Percentiles rank a stretch among this genome's conserved stretches.
phyloP scores from a whole-genome alignment of 768 basidiomycete species.

The Myochromella boudieri region DNA sequence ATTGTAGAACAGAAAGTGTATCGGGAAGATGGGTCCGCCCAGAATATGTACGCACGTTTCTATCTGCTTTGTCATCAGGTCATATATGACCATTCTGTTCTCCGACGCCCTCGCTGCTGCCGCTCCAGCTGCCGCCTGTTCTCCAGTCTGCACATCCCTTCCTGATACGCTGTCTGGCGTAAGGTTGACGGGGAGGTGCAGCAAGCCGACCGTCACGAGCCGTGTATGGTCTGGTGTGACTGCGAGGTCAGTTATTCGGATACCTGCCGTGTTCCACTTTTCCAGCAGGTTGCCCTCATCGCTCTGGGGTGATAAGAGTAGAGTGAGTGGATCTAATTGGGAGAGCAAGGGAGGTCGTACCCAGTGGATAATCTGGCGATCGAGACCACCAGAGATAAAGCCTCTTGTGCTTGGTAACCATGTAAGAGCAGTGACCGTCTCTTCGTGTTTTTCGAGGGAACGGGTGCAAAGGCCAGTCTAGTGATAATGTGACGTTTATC shows the following conservation, averaged over 20 bases:
- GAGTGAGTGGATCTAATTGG: neutral
- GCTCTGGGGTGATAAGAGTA: constrained; percentile 49
- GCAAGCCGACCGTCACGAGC: constrained; percentile 81
- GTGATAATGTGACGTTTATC: neutral
- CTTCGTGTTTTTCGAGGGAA: constrained; percentile 68
- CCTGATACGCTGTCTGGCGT: constrained; percentile 23
- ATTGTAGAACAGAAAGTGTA: too few relatives aligned
- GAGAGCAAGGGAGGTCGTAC: constrained; percentile 47
- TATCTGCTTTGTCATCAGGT: constrained; percentile 64
- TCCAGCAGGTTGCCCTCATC: constrained; percentile 70
- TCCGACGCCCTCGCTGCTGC: constrained; percentile 40
- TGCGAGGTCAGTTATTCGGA: constrained; percentile 86
- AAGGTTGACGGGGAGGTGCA: constrained; percentile 10
- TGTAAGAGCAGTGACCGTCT: constrained; percentile 81
- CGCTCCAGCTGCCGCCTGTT: constrained; percentile 19
- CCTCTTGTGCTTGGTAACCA: constrained; percentile 90
- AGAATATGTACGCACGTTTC: constrained; percentile 55
- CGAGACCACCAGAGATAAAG: constrained; percentile 87
- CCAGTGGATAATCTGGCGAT: constrained; percentile 83
- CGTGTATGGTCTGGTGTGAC: constrained; percentile 83
- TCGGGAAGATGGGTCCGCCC: neutral
- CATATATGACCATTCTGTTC: constrained; percentile 75
- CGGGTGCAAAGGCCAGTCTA: constrained; percentile 77
- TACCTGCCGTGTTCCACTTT: constrained; percentile 65
- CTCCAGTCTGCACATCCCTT: constrained; percentile 14